A percentile compares a stretch with the other conserved stretches of the same genome.
phyloP scores from a whole-genome alignment of 1,284 basidiomycete species.

The Cryptococcus sp. region DNA sequence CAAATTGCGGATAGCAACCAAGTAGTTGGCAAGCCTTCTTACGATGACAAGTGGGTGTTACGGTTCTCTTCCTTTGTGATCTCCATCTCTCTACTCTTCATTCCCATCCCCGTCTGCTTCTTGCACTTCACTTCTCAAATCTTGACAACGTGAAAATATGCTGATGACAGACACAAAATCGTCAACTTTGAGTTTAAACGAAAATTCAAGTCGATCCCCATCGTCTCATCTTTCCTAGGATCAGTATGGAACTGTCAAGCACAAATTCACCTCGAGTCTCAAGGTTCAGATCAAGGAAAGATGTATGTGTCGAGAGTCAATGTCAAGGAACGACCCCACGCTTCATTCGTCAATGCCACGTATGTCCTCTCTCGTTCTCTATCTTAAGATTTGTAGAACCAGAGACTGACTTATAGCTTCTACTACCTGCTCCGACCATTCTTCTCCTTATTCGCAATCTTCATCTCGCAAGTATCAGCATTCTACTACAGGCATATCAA shows the following conservation, averaged over 20 bases:
- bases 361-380: conserved; percentile 10
- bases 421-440: conserved; percentile 20
- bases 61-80: background rate
- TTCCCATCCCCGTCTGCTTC: background rate
- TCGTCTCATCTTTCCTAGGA: conserved; percentile 8
- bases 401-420: conserved; percentile 6
- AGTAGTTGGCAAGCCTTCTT: conserved; percentile 24
- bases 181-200: conserved; percentile 21
- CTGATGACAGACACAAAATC: conserved; percentile 15
- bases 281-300: conserved; percentile 17
- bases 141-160: background rate
- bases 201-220: conserved; percentile 17
- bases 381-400: background rate
- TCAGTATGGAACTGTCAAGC: conserved; percentile 8
- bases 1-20: conserved; percentile 13
- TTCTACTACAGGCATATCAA: conserved; percentile 28
- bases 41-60: conserved; percentile 28
- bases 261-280: conserved; percentile 10
- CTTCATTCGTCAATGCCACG: conserved; percentile 16
- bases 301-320: conserved; percentile 34
- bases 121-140: background rate
- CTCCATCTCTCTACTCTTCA: no score
- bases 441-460: conserved; percentile 19
- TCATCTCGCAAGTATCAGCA: conserved; percentile 14
- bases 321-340: conserved; percentile 12